A percentile compares a stretch with the other conserved stretches of the same genome.
Conservation (phyloP, 129 eudicot species). For the Solidago caesia region DNA sequence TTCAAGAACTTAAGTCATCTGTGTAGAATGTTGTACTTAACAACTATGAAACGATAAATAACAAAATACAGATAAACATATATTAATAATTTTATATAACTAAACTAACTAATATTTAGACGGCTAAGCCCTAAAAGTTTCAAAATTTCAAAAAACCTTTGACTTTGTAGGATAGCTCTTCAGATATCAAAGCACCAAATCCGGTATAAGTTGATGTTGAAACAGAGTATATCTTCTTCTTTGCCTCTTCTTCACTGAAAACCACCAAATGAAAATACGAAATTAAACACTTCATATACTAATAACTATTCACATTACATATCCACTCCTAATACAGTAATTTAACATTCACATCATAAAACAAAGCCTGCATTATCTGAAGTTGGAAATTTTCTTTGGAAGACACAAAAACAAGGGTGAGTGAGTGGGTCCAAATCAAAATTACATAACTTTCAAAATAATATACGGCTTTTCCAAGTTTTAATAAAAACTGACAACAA, state of each 20-base stretch:
- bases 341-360: not conserved
- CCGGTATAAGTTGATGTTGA: conserved; percentile 90
- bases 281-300: conserved; percentile 2
- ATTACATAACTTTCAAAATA: no score
- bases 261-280: conserved; percentile 11
- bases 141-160: conserved; percentile 56
- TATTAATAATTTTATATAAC: not conserved
- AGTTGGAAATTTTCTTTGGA: not conserved
- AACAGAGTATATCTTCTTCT: conserved; percentile 93
- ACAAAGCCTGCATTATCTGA: not conserved
- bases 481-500: no score
- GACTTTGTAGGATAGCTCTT: conserved; percentile 85
- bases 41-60: not conserved
- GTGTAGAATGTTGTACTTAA: not conserved
- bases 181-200: conserved; percentile 87
- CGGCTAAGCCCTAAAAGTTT: not conserved
- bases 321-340: conserved; percentile 5
- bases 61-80: not conserved
- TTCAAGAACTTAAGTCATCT: not conserved
- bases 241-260: conserved; percentile 95
- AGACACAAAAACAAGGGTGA: no score
- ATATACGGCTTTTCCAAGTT: no score
- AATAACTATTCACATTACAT: not conserved
- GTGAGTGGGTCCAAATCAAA: no score
- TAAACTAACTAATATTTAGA: not conserved